Evolutionary conservation across 2,329 filamentous ascomycete genomes (phyloP).

Genomic region (Calonectria pteridis): DNA sequence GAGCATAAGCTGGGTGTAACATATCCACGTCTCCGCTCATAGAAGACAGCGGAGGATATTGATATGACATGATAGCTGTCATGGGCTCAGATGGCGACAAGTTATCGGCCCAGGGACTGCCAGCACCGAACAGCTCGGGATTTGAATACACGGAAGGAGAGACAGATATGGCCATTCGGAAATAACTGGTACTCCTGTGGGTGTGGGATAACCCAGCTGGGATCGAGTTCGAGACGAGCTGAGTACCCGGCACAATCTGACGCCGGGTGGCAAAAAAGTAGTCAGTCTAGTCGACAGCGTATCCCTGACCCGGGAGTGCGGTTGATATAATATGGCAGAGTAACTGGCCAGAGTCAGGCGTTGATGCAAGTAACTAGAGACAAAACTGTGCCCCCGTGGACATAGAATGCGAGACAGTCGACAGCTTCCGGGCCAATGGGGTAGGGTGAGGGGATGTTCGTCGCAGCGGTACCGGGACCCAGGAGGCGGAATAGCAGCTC

Average conservation of each 20-base stretch:
- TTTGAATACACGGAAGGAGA: conserved; percentile 28
- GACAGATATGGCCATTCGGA: conserved; percentile 38
- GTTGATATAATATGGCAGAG: conserved; percentile 14
- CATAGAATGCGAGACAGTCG: conserved; percentile 32
- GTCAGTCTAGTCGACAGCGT: conserved; percentile 16
- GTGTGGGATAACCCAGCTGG: conserved; percentile 8
- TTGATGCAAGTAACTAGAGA: conserved; percentile 28
- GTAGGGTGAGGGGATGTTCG: conserved; percentile 14
- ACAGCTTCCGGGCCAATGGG: conserved; percentile 26
- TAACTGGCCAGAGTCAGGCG: conserved; percentile 22
- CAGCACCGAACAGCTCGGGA: conserved; percentile 22
- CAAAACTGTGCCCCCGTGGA: conserved; percentile 27
- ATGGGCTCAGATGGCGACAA: conserved; percentile 30
- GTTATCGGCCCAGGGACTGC: conserved; percentile 25
- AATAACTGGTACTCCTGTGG: not conserved
- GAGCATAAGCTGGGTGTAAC: conserved; percentile 52
- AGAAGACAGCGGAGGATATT: conserved; percentile 60
- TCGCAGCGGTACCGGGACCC: conserved; percentile 16
- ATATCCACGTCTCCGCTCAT: conserved; percentile 57
- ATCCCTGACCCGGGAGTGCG: conserved; percentile 11
- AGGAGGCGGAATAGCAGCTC: conserved; percentile 8
- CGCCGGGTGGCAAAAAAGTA: conserved; percentile 19
- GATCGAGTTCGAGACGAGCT: conserved; percentile 17
- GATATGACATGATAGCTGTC: conserved; percentile 58
- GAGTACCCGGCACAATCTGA: conserved; percentile 1